Conservation (phyloP, 1,284 basidiomycete genomes). For the Inonotus hispidus region DNA sequence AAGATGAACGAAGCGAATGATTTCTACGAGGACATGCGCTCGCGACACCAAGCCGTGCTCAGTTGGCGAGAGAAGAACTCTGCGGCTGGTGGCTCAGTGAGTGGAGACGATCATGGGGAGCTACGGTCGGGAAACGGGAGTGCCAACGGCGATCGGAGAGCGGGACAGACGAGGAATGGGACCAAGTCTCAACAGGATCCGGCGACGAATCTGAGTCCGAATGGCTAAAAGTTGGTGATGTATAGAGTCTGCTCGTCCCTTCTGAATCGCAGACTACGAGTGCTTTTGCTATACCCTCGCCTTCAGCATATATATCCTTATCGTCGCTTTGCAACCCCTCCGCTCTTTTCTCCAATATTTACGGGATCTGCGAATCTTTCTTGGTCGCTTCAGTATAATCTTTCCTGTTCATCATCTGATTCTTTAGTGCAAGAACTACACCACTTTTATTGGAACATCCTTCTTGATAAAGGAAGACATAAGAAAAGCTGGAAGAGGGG, state of each 20-base stretch:
- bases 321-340: not conserved
- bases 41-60: constrained; percentile 52
- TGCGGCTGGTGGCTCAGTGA: constrained; percentile 9
- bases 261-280: not conserved
- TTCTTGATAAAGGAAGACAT: constrained; percentile 8
- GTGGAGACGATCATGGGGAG: constrained; percentile 21
- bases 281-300: constrained; percentile 9
- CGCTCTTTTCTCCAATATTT: not conserved
- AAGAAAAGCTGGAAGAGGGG: not conserved
- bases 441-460: constrained; percentile 14
- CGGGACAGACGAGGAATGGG: constrained; percentile 64
- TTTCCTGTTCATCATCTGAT: not conserved
- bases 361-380: not conserved
- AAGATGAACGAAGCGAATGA: constrained; percentile 91
- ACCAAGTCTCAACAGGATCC: constrained; percentile 60
- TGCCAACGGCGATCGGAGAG: constrained; percentile 42
- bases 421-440: not conserved
- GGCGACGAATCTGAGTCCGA: constrained; percentile 76
- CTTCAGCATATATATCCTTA: constrained; percentile 9
- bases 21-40: constrained; percentile 78
- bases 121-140: constrained; percentile 67
- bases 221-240: constrained; percentile 70
- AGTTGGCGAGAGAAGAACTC: constrained; percentile 43
- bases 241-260: not conserved
- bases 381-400: not conserved